Evolutionary conservation across 306 rosid genomes (phyloP).

Genomic region (Glycine tomentella): DNA sequence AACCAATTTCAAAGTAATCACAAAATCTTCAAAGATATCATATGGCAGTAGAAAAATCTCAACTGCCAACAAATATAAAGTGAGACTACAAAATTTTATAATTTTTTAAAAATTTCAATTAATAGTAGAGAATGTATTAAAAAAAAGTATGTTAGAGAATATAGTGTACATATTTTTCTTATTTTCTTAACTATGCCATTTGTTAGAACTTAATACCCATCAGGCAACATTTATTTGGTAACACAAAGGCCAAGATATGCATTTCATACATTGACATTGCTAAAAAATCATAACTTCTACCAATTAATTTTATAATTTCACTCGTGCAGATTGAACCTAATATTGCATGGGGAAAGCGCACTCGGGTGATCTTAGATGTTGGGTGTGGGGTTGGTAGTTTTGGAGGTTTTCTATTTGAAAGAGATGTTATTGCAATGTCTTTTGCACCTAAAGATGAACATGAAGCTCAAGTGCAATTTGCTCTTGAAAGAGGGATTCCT

Average conservation of each 20-base stretch:
- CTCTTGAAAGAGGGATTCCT: constrained; percentile 94
- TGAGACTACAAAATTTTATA: too few species aligned
- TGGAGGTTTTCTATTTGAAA: constrained; percentile 86
- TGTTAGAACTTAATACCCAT: background rate
- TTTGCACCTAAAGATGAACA: constrained; percentile 98
- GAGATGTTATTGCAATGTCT: constrained; percentile 88
- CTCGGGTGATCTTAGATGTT: constrained; percentile 83
- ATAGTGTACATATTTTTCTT: too few species aligned
- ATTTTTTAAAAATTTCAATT: too few species aligned
- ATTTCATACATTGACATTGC: too few species aligned
- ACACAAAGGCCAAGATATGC: too few species aligned
- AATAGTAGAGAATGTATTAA: too few species aligned
- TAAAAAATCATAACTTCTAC: too few species aligned
- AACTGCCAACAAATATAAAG: too few species aligned
- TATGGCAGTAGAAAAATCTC: too few species aligned
- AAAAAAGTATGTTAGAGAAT: too few species aligned
- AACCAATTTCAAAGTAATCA: too few species aligned
- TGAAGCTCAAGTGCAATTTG: constrained; percentile 95
- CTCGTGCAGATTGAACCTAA: constrained; percentile 66
- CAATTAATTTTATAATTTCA: background rate
- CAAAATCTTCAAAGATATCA: too few species aligned
- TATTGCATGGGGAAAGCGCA: constrained; percentile 80
- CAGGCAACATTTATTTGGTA: background rate
- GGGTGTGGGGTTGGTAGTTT: constrained; percentile 98
- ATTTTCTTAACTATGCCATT: background rate